Evolutionary conservation across 1,284 basidiomycete genomes (phyloP), one percentile per base, ranked within the genome.

Genomic region (Cystobasidium sp.): DNA sequence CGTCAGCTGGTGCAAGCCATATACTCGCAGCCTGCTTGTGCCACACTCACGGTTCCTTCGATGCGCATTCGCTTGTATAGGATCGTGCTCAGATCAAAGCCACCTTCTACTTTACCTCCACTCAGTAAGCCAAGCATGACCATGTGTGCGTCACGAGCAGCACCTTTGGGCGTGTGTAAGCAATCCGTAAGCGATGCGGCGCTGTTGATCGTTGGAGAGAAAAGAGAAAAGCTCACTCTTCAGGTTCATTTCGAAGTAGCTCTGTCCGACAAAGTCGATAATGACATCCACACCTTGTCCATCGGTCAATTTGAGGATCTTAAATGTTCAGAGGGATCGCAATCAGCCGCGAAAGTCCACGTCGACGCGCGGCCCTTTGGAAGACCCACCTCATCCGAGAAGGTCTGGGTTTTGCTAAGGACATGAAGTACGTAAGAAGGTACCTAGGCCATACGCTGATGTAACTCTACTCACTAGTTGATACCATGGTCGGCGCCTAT

Each of bases 21-120:
- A n/a, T 6, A 14, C 1, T 49, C 12, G n/a, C 12, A 12, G 12
- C n/a, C 6, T n/a, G 14, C 39, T 18, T 16, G 24, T 5, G 18
- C 9, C 12, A 53, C 3, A 55, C 51, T 24, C 59, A 73, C 71
- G 65, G 43, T 43, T 68, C 78, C 95, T 82, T 94, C 90, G 69
- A 99, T 89, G 12, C 89, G 88, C 72, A 98, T 86, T 8, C 95
- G 89, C 85, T 97, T 98, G 84, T 86, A 90, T 68, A 95, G 83
- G 69, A 97, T 86, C 9, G 88, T 88, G 1, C 80, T 82, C 41
- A 97, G 83, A 81, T 91, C 87, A 72, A 88, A 83, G n/a, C 74
- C 72, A 16, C 86, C 86, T 41, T 87, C 83, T 41, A 93, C 87
- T 58, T 86, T 85, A 24, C 85, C 82, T 31, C 94, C 95, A 88